Evolutionary conservation across 1,139 yeast genomes (phyloP).

Genomic region (Scheffersomyces insectosa): DNA sequence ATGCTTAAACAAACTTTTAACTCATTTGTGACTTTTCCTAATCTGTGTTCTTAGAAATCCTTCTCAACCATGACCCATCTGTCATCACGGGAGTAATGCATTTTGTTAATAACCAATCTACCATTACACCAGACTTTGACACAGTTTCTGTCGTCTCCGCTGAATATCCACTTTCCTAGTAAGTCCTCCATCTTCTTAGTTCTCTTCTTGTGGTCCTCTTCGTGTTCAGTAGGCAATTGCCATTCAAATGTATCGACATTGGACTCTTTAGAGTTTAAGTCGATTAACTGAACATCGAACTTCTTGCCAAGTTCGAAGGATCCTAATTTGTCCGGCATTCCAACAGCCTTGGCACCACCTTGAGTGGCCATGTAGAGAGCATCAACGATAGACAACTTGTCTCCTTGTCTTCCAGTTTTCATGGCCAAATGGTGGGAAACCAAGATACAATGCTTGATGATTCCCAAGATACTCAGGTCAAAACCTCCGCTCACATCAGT

Average conservation of each 20-base stretch:
- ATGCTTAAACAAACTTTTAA: too few relatives aligned
- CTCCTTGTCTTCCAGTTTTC: conserved; percentile 42
- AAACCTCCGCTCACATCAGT: conserved; percentile 94
- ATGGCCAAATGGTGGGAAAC: conserved; percentile 85
- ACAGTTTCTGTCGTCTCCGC: conserved; percentile 92
- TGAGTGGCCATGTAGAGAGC: conserved; percentile 79
- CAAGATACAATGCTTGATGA: conserved; percentile 75
- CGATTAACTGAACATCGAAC: conserved; percentile 83
- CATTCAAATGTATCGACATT: conserved; percentile 75
- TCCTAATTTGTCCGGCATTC: conserved; percentile 60
- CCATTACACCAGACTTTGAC: conserved; percentile 84
- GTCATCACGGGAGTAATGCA: conserved; percentile 6
- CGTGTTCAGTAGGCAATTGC: conserved; percentile 43
- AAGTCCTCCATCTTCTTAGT: conserved; percentile 47
- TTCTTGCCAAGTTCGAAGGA: conserved; percentile 72
- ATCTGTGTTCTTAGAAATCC: neutral
- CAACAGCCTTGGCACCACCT: conserved; percentile 86
- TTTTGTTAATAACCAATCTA: conserved; percentile 49
- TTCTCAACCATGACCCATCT: conserved; percentile 11
- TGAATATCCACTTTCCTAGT: conserved; percentile 88
- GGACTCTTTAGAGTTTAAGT: conserved; percentile 51
- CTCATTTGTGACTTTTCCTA: too few relatives aligned
- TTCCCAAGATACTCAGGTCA: conserved; percentile 72
- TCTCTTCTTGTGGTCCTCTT: neutral
- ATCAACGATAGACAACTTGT: conserved; percentile 64